Evolutionary conservation across 495 filamentous ascomycete genomes (phyloP).

Genomic region (Immersiella caudata): DNA sequence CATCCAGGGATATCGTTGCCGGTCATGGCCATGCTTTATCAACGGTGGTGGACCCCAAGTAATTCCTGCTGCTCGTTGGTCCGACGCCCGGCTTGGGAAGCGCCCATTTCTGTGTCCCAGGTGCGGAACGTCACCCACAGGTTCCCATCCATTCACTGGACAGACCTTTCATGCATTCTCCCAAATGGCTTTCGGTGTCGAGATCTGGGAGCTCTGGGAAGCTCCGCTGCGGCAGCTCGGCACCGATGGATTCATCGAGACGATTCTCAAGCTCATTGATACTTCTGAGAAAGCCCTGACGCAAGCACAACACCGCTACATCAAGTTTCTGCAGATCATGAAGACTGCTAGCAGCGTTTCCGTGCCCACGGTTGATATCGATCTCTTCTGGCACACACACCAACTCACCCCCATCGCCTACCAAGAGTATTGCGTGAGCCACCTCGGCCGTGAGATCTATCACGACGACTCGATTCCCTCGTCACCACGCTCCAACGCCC

Average conservation of each 20-base stretch:
- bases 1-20: background rate
- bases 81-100: slow-evolving; percentile 3
- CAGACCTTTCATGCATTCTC: background rate
- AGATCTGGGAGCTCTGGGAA: slow-evolving; percentile 9
- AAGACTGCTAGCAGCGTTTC: background rate
- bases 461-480: slow-evolving; percentile 17
- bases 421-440: slow-evolving; percentile 48
- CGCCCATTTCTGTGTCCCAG: background rate
- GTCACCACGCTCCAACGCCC: background rate
- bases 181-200: slow-evolving; percentile 2
- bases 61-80: background rate
- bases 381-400: slow-evolving; percentile 68
- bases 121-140: background rate
- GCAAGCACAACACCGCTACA: slow-evolving; percentile 7
- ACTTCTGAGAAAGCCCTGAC: background rate
- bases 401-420: slow-evolving; percentile 60
- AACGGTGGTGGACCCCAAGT: background rate
- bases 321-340: slow-evolving; percentile 17
- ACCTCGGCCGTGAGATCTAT: slow-evolving; percentile 9
- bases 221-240: slow-evolving; percentile 12
- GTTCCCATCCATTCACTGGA: background rate
- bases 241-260: slow-evolving; percentile 7
- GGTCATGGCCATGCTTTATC: background rate
- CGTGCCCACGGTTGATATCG: slow-evolving; percentile 74
- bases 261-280: slow-evolving; percentile 1